Percentiles rank a stretch among this genome's conserved stretches.
These are phyloP conservation scores for Solanum raphanifolium DNA, from an alignment of 257 asterid genomes.

Conservation along the genomic window DNA sequence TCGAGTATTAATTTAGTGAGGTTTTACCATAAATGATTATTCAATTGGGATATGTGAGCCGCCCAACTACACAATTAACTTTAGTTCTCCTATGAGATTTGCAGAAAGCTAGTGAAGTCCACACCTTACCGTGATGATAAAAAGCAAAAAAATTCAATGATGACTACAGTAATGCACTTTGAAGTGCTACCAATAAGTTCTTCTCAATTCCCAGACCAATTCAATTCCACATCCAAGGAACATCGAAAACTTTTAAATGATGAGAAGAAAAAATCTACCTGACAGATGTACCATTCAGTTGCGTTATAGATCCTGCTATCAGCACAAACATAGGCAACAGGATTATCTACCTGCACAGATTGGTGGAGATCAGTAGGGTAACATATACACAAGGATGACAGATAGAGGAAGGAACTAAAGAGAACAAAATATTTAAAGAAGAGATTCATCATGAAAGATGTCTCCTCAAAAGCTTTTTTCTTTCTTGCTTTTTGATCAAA, in stretches of 20 bases:
- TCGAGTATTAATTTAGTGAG: no score
- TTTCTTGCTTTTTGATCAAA: background rate
- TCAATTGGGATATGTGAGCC: background rate
- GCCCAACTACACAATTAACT: background rate
- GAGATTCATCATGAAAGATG: background rate
- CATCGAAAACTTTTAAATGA: background rate
- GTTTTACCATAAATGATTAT: background rate
- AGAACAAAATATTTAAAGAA: background rate
- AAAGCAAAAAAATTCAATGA: background rate
- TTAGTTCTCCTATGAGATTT: background rate
- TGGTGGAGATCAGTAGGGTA: background rate
- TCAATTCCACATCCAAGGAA: background rate
- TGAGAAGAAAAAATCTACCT: conserved; percentile 34
- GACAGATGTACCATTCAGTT: conserved; percentile 94
- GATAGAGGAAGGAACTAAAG: background rate
- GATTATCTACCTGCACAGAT: conserved; percentile 59
- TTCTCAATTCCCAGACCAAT: background rate
- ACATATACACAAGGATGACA: background rate
- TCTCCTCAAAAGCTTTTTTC: background rate
- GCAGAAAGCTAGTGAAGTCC: background rate
- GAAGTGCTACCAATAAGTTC: background rate
- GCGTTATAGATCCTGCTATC: conserved; percentile 78
- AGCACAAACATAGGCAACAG: conserved; percentile 81
- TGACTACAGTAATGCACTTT: background rate
- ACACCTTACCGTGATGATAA: background rate